Conservation (phyloP, 495 filamentous ascomycete species). For the Podospora australis region DNA sequence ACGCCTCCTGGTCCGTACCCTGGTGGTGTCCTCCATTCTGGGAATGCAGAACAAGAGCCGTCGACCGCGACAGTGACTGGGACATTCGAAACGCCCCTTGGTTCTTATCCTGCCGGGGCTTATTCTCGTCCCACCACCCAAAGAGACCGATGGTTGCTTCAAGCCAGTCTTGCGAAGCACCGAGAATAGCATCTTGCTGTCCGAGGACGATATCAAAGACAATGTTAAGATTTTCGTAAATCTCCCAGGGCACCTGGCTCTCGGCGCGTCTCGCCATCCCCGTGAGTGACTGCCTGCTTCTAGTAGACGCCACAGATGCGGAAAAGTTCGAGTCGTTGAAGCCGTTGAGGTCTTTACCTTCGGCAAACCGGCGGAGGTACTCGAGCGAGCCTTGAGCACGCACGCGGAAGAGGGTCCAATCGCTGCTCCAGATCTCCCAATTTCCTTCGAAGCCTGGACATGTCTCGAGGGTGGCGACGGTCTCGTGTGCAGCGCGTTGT, state of each 20-base stretch:
- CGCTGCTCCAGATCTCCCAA: slow-evolving; percentile 69
- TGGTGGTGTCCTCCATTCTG: slow-evolving; percentile 14
- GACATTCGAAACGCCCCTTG: slow-evolving; percentile 22
- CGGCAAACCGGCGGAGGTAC: slow-evolving; percentile 66
- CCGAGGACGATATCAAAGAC: slow-evolving; percentile 75
- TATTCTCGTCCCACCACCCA: slow-evolving; percentile 80
- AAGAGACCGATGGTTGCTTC: slow-evolving; percentile 76
- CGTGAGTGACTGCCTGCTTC: slow-evolving; percentile 32
- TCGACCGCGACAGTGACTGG: slow-evolving; percentile 32
- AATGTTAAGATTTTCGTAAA: slow-evolving; percentile 70
- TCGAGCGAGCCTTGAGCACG: slow-evolving; percentile 57
- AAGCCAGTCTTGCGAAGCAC: slow-evolving; percentile 71
- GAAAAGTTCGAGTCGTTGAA: slow-evolving; percentile 32
- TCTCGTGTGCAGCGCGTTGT: slow-evolving; percentile 57
- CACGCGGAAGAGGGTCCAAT: slow-evolving; percentile 74
- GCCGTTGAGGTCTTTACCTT: slow-evolving; percentile 55
- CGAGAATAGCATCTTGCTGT: slow-evolving; percentile 59
- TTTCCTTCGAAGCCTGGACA: slow-evolving; percentile 62
- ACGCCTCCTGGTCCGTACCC: slow-evolving; percentile 28
- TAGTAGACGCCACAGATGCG: slow-evolving; percentile 23
- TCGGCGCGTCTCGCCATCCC: slow-evolving; percentile 67
- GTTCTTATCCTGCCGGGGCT: slow-evolving; percentile 30
- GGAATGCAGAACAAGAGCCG: slow-evolving; percentile 36
- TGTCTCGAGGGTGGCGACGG: slow-evolving; percentile 56
- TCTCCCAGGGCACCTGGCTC: slow-evolving; percentile 76